Evolutionary conservation across 2,329 filamentous ascomycete genomes (phyloP), one percentile per base, ranked within the genome.

Genomic region (Macrophomina tecta): DNA sequence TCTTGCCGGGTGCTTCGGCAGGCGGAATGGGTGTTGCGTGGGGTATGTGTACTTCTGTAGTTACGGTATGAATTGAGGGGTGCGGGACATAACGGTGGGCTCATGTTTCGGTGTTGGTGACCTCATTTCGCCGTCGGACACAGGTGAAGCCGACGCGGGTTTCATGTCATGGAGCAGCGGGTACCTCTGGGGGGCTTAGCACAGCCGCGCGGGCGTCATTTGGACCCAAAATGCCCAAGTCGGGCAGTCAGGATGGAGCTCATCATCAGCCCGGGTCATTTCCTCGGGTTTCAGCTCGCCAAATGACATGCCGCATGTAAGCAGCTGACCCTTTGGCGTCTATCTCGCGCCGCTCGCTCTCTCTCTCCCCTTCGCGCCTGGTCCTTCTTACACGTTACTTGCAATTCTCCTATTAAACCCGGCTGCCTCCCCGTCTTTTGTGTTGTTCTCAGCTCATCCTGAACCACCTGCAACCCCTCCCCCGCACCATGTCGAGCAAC

Each of bases 401-500:
- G 56, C 46, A 18, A 38, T 40, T 34, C 56, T 48, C 56, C 56
- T 61, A 61, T 61, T 46, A 61, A 61, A 61, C 12, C 55, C 53
- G 32, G 52, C 34, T 55, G 52, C 52, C 34, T 55, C 38, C 56
- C 40, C 28, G 34, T 40, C 48, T 45, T 3, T 40, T 18, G 9
- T 48, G 5, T n/a, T 23, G 23, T 23, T 23, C 23, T 23, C 23
- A 23, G 23, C 34, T 38, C 18, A 18, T 32, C 36, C 36, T 38
- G 36, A 7, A 8, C 36, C 7, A 5, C 42, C 42, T 12, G 5
- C 42, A 45, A 45, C 42, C 42, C 42, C 42, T 45, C 42, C 42
- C 42, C 42, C 42, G 42, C 42, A 45, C n/a, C 61, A 74, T 74
- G 73, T 71, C 72, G 18, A 74, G 69, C 55, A 68, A 76, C 66